Evolutionary conservation across 257 asterid genomes (phyloP), one percentile per base, ranked within the genome.

Genomic region (Salvia miltiorrhiza): DNA sequence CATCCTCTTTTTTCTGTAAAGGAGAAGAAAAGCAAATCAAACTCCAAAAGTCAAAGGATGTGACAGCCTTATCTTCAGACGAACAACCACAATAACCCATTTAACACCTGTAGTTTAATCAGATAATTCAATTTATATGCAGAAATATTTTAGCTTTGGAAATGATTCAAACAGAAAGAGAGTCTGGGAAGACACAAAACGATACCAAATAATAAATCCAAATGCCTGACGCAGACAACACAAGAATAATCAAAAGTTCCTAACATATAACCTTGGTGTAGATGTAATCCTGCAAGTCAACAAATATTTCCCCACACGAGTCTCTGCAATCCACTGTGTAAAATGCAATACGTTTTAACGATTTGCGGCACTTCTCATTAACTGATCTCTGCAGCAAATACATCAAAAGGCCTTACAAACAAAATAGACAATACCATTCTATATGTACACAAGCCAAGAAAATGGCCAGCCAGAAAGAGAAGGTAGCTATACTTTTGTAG

Each of bases 271-370:
- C 99, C 97, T 94, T 89, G 61, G 95, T 75, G 69, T 91, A 94
- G 65, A 71, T 71, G 78, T 82, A 91, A 69, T 81, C 85, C 84
- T 94, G 96, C 89, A 94, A 85, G 81, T 94, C 99, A 72, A 91
- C 93, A 79, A 94, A 94, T 73, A 94, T 82, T 85, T 94, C 99
- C 52, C 96, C 99, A 63, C 99, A 94, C 3, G 92, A 87, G 77
- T 86, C 99, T 78, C 97, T 88, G 79, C 96, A 91, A 72, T 94
- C 96, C 71, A 94, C 97, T 14, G 88, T 62, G 74, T 94, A 94
- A 84, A 91, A 94, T 43, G 97, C 88, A 53, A 86, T 79, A 14
- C 95, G 96, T 77, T 86, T 94, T 54, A 78, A 76, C 64, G 59
- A 77, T 79, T 85, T 89, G 83, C 94, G 99, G 63, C 99, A 94